Percentiles rank a stretch among this genome's conserved stretches.
Conservation (phyloP, 2,329 filamentous ascomycete genomes). For the Talaromyces piceae region DNA sequence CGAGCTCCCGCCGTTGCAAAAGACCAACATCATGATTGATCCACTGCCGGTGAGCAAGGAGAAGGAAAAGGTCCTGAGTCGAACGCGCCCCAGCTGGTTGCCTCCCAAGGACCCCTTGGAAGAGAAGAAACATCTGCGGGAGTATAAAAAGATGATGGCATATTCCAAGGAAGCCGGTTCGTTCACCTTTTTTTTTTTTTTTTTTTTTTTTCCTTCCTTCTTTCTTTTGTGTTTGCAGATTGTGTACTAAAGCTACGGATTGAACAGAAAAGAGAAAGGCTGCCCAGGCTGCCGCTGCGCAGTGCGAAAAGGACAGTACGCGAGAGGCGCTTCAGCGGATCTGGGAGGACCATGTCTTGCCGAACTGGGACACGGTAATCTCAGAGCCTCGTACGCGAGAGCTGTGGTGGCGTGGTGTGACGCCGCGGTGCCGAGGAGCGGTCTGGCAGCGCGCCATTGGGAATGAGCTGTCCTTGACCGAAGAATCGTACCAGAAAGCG, state of each 20-base stretch:
- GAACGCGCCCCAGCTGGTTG: conserved; percentile 60
- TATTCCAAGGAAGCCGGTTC: conserved; percentile 50
- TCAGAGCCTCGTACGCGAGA: conserved; percentile 50
- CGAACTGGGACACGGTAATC: conserved; percentile 52
- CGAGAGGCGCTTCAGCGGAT: conserved; percentile 50
- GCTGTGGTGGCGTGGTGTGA: conserved; percentile 59
- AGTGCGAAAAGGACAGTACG: conserved; percentile 45
- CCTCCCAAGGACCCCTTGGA: conserved; percentile 73
- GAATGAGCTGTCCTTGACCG: conserved; percentile 52
- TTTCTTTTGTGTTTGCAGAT: no score
- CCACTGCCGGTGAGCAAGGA: conserved; percentile 60
- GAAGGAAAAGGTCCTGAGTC: conserved; percentile 58
- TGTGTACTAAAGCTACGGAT: not conserved
- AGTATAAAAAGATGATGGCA: conserved; percentile 62
- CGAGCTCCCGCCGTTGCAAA: conserved; percentile 54
- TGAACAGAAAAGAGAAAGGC: conserved; percentile 42
- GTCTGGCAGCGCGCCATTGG: conserved; percentile 56
- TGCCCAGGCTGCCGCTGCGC: conserved; percentile 39
- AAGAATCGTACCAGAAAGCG: conserved; percentile 50
- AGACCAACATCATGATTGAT: conserved; percentile 58
- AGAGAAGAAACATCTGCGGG: conserved; percentile 76
- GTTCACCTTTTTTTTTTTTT: no score
- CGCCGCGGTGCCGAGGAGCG: conserved; percentile 47
- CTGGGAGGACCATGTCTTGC: conserved; percentile 55
- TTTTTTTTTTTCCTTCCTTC: no score